Evolutionary conservation across 495 filamentous ascomycete species (phyloP), one percentile per base, ranked within the genome.

Genomic region (Hypoxylon perforatum): DNA sequence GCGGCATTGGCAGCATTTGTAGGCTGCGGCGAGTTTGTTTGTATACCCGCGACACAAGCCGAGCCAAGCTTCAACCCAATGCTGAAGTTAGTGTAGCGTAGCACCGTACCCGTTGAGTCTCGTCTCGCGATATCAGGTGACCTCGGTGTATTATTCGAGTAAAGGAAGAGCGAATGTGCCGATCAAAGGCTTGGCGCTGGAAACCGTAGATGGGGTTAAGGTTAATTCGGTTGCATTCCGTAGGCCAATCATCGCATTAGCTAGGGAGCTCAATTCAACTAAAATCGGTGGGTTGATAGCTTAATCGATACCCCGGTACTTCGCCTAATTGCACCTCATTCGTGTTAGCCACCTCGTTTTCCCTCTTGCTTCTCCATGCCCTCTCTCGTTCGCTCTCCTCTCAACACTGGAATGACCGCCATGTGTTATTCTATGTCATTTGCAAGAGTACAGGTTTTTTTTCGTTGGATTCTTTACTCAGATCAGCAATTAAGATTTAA

Each of bases 81-180:
- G n/a, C n/a, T n/a, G n/a, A n/a, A n/a, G n/a, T n/a, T n/a, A n/a
- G n/a, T n/a, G n/a, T n/a, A n/a, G n/a, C n/a, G n/a, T n/a, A n/a
- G n/a, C n/a, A n/a, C n/a, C n/a, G n/a, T n/a, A n/a, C n/a, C n/a
- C n/a, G n/a, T n/a, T n/a, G n/a, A n/a, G n/a, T n/a, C n/a, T n/a
- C n/a, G n/a, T 46, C 25, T 62, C 59, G 55, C 58, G 65, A 59
- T 63, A 51, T 68, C 65, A 69, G 65, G 39, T 69, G 65, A 69
- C 54, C 35, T 68, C 57, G 52, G 51, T 57, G 42, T 49, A 49
- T 39, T 19, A 23, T 4, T 41, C 36, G 36, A 38, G 39, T 36
- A 50, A 50, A 60, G 35, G 4, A 28, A 46, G 41, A 10, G 22
- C 12, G 18, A 6, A 53, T 49, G 38, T 61, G n/a, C 57, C 17